Conservation (phyloP, 1,284 basidiomycete genomes). For the Cryptococcus deneoformans region DNA sequence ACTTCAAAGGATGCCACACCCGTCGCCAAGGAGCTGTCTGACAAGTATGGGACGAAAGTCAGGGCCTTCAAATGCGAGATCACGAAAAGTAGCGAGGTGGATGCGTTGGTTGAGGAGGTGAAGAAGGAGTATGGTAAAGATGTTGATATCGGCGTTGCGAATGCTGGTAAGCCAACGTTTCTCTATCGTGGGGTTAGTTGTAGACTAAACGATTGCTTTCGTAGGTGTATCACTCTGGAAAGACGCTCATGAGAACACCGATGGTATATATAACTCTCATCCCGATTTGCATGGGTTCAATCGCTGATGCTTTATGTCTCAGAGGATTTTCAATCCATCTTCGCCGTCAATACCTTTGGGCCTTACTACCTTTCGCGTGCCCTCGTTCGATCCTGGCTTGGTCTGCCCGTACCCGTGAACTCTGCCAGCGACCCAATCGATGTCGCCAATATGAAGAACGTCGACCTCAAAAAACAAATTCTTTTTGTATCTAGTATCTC, state of each 20-base stretch:
- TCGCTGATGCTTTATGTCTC: conserved; percentile 1
- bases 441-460: conserved; percentile 3
- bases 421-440: not conserved
- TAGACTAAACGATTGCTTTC: no score
- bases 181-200: not conserved
- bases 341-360: conserved; percentile 44
- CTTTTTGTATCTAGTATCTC: conserved; percentile 48
- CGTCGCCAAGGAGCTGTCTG: conserved; percentile 22
- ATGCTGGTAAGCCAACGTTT: conserved; percentile 20
- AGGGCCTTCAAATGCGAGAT: conserved; percentile 42
- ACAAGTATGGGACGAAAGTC: conserved; percentile 26
- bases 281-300: not conserved
- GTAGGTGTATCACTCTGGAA: conserved; percentile 40
- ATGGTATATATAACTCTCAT: conserved; percentile 24
- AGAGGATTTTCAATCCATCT: conserved; percentile 38
- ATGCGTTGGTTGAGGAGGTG: conserved; percentile 27
- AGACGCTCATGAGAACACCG: conserved; percentile 38
- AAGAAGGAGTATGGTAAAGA: conserved; percentile 30
- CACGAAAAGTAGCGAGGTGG: conserved; percentile 25
- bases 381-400: conserved; percentile 40
- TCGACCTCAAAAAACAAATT: conserved; percentile 43
- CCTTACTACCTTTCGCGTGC: conserved; percentile 44
- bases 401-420: conserved; percentile 19
- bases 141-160: conserved; percentile 36
- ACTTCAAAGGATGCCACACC: conserved; percentile 34